Evolutionary conservation across 805 yeast species (phyloP).

Genomic region (Kregervanrija delftensis): DNA sequence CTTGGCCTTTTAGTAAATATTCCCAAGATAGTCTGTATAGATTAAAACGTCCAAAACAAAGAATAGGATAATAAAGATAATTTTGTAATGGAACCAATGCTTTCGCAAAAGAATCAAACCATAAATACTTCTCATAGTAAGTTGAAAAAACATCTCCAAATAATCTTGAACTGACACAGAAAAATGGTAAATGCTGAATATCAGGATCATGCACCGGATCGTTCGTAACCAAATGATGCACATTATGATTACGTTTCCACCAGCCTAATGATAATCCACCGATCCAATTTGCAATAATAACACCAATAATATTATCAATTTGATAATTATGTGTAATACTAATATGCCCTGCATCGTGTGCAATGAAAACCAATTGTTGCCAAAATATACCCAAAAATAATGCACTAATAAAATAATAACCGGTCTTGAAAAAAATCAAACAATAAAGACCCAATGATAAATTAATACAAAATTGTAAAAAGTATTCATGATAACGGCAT

Average conservation of each 20-base stretch:
- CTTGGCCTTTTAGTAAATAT: constrained; percentile 65
- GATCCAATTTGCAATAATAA: constrained; percentile 63
- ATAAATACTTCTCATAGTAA: constrained; percentile 60
- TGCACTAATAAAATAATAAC: constrained; percentile 51
- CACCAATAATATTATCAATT: constrained; percentile 67
- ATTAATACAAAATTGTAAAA: constrained; percentile 61
- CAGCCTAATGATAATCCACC: constrained; percentile 92
- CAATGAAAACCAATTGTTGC: constrained; percentile 87
- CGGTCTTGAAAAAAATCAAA: constrained; percentile 39
- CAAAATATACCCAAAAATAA: constrained; percentile 65
- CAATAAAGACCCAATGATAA: constrained; percentile 43
- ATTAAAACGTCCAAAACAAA: constrained; percentile 80
- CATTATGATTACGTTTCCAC: constrained; percentile 94
- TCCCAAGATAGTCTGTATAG: constrained; percentile 77
- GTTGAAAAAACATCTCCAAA: constrained; percentile 71
- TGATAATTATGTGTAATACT: constrained; percentile 77
- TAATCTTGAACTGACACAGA: constrained; percentile 72
- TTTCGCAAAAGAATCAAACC: constrained; percentile 63
- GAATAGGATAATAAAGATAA: constrained; percentile 67
- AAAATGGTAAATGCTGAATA: constrained; percentile 87
- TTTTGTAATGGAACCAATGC: constrained; percentile 56
- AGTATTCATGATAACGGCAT: constrained; percentile 69
- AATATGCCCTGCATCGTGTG: constrained; percentile 87
- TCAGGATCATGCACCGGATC: constrained; percentile 94
- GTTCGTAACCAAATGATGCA: constrained; percentile 87